These are phyloP conservation scores for Salix arbutifolia DNA, from an alignment of 345 rosid species.

Conservation along the genomic window DNA sequence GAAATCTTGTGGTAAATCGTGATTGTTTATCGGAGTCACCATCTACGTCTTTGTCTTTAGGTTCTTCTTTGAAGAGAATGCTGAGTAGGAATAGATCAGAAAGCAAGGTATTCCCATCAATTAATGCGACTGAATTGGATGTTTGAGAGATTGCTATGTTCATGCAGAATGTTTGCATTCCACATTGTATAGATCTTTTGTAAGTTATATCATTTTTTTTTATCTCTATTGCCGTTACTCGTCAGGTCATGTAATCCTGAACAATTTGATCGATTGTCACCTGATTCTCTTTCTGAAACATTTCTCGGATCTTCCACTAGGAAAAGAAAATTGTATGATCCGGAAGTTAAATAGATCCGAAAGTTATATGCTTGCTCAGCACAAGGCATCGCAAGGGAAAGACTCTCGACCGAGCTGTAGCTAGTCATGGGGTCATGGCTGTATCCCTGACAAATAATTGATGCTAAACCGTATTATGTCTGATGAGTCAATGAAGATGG, in stretches of 20 bases:
- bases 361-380: not conserved
- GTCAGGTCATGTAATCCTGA: not conserved
- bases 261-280: not conserved
- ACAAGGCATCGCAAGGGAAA: not conserved
- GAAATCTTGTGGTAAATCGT: not conserved
- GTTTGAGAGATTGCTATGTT: conserved; percentile 13
- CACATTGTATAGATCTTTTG: not conserved
- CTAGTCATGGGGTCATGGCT: not conserved
- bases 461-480: not conserved
- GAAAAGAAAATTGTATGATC: not conserved
- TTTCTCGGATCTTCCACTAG: not conserved
- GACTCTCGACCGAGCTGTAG: not conserved
- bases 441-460: not conserved
- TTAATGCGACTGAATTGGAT: conserved; percentile 2
- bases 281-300: not conserved
- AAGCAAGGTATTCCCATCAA: conserved; percentile 39
- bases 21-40: conserved; percentile 6
- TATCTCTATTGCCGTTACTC: not conserved
- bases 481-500: not conserved
- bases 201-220: not conserved
- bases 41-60: conserved; percentile 31
- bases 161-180: not conserved
- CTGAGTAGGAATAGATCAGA: conserved; percentile 63
- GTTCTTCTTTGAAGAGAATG: conserved; percentile 53
- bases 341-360: not conserved